Evolutionary conservation across 2,329 filamentous ascomycete species (phyloP), one percentile per base, ranked within the genome.

Genomic region (Aspergillus versicolor): DNA sequence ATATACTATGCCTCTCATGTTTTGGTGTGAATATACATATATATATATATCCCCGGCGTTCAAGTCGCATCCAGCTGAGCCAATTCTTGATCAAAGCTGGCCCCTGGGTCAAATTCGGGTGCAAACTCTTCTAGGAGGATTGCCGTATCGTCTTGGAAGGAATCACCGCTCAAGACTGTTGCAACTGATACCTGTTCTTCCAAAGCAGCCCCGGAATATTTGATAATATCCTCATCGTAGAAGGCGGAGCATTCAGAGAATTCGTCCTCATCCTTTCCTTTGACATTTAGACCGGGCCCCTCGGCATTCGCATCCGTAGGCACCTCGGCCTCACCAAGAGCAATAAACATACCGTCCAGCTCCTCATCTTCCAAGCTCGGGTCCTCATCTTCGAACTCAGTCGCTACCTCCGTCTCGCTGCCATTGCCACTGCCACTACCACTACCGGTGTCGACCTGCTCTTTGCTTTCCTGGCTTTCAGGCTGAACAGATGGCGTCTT

Each of bases 121-220:
- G 52, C 61, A 32, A 67, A 66, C 8, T 64, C 59, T 46, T 71
- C 63, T 21, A 71, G 54, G 4, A 69, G 64, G 17, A 67, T 59
- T 2, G 72, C 70, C 6, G 72, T 74, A 13, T 74, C 72, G 12
- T 75, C 71, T 40, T 65, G 64, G 45, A 75, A 75, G 5, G 72
- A 73, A 13, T 68, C 64, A 38, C 54, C 56, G 21, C 61, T 51
- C 21, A 66, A 57, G 22, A 63, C 27, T 7, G 24, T 30, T 17
- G 52, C 40, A 12, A 32, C 17, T 27, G 32, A 46, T 21, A 40
- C n/a, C 4, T 32, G 24, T 1, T 45, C 43, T 57, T 40, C 46
- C 21, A 38, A 54, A 42, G 12, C 21, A 32, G 12, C 8, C 22
- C 67, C 67, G 7, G 60, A 63, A 51, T 64, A 55, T 51, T 65